Conservation (phyloP, 352 stramenopile species). For the Phytopythium mirpurense region DNA sequence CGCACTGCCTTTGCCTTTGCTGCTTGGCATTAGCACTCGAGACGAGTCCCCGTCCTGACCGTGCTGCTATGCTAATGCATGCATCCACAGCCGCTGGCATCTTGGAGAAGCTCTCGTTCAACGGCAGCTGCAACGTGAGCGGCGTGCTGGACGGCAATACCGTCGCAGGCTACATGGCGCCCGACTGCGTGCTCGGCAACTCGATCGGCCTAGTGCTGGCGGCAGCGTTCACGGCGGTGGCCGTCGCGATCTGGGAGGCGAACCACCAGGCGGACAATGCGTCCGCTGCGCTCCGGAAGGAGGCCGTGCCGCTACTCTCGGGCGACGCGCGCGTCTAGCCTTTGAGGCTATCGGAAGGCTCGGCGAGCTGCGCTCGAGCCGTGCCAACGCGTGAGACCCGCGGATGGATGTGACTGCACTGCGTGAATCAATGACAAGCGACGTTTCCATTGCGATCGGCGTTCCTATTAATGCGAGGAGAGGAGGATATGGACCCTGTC, state of each 20-base stretch:
- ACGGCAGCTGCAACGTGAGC: constrained; percentile 77
- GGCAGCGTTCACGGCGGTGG: constrained; percentile 30
- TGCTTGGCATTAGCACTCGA: too few species aligned
- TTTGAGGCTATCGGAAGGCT: too few species aligned
- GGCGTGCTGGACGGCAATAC: constrained; percentile 50
- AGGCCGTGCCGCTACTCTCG: constrained; percentile 40
- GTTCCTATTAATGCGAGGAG: neutral
- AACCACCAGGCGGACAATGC: constrained; percentile 28
- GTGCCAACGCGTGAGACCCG: neutral
- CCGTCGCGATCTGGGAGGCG: constrained; percentile 46
- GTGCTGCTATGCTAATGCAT: neutral
- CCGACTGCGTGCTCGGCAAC: constrained; percentile 73
- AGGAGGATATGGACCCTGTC: too few species aligned
- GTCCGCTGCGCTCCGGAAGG: constrained; percentile 14
- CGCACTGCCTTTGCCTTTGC: neutral
- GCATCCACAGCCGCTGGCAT: constrained; percentile 38
- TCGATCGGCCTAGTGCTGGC: constrained; percentile 61
- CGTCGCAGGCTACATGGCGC: constrained; percentile 71
- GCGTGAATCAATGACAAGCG: neutral
- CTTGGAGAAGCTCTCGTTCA: constrained; percentile 83
- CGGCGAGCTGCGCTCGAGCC: too few species aligned
- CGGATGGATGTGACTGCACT: neutral
- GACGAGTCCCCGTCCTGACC: neutral
- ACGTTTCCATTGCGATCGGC: neutral
- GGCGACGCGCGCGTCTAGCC: constrained; percentile 10